Conservation (phyloP, 2,329 filamentous ascomycete species). For the Epichloe bromicola region DNA sequence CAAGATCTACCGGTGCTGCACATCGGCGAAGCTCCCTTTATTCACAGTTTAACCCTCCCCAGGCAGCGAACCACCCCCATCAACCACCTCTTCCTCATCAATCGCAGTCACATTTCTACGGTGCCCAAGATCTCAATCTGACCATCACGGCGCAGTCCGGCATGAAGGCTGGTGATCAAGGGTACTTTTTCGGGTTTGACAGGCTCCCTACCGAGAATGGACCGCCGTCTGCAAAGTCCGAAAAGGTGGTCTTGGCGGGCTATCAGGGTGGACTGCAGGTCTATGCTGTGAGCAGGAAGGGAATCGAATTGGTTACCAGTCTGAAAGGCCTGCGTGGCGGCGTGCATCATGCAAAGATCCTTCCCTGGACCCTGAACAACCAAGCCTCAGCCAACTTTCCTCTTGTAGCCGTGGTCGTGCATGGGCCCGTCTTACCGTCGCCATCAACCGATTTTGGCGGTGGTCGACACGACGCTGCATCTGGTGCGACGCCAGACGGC, state of each 20-base stretch:
- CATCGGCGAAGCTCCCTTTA: constrained; percentile 36
- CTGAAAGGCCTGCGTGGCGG: constrained; percentile 68
- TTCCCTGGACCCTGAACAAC: constrained; percentile 51
- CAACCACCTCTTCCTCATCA: constrained; percentile 62
- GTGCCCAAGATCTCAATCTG: constrained; percentile 60
- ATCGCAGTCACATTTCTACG: constrained; percentile 65
- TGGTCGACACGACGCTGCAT: constrained; percentile 24
- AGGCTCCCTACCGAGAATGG: constrained; percentile 38
- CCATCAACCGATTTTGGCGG: constrained; percentile 21
- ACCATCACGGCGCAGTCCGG: constrained; percentile 44
- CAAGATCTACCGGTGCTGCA: constrained; percentile 21
- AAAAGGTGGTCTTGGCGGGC: constrained; percentile 62
- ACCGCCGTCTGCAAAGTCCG: constrained; percentile 23
- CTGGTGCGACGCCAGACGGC: constrained; percentile 25
- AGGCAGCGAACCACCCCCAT: constrained; percentile 27
- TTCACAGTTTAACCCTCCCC: constrained; percentile 31
- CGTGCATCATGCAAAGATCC: constrained; percentile 69
- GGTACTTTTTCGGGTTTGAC: constrained; percentile 75
- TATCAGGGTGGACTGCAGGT: constrained; percentile 72
- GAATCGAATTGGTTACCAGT: constrained; percentile 54
- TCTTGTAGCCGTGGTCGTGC: constrained; percentile 65
- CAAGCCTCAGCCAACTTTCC: constrained; percentile 49
- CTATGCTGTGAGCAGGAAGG: constrained; percentile 58
- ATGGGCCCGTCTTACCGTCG: constrained; percentile 54
- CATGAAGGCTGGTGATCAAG: constrained; percentile 51